Evolutionary conservation across 257 asterid species (phyloP).

Genomic region (Sherardia arvensis): DNA sequence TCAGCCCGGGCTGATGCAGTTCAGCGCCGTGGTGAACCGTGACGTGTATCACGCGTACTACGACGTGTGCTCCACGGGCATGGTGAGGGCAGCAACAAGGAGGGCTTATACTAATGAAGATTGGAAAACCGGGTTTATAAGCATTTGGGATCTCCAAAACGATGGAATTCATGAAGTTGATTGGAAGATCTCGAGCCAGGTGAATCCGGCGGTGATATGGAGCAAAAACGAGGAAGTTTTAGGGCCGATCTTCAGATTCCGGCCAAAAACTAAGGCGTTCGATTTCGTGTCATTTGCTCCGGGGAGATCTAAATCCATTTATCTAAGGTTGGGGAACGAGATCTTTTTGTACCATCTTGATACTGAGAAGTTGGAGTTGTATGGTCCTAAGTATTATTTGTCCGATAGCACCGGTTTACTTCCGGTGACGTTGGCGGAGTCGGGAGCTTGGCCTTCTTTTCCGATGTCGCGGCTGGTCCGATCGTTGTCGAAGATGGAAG

Average conservation of each 20-base stretch:
- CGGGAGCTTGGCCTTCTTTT: neutral
- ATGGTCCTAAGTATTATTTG: neutral
- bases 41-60: neutral
- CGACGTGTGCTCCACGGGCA: neutral
- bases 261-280: neutral
- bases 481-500: neutral
- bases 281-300: neutral
- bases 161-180: neutral
- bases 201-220: neutral
- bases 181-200: neutral
- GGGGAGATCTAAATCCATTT: neutral
- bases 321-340: neutral
- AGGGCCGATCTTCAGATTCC: neutral
- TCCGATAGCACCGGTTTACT: neutral
- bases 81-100: neutral
- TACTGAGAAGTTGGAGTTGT: neutral
- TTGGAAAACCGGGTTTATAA: neutral
- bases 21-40: neutral
- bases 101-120: neutral
- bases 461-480: neutral
- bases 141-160: neutral
- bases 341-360: neutral
- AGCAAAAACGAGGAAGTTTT: neutral
- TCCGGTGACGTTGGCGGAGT: neutral
- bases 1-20: neutral